Evolutionary conservation across 495 filamentous ascomycete species (phyloP), one percentile per base, ranked within the genome.

Genomic region (Thermothielavioides terrestris): DNA sequence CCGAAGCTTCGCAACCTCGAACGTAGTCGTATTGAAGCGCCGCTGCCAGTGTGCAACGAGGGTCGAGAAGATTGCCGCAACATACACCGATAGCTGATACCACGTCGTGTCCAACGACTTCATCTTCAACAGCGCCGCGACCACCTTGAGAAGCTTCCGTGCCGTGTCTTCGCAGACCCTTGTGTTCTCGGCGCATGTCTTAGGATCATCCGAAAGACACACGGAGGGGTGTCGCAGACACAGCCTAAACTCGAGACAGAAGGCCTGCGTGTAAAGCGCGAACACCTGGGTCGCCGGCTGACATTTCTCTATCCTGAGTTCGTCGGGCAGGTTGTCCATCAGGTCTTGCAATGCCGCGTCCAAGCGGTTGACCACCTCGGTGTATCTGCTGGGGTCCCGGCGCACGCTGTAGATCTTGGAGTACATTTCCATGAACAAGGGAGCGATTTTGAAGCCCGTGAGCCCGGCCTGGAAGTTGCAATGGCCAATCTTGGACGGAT

Each of bases 71-170:
- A 88, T 81, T 6, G 84, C 84, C 26, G 84, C 77, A 7, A 89
- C 71, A 59, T 86, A 88, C 18, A 85, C 74, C 0, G 84, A 79
- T 41, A 74, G 65, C 49, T 80, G 81, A 51, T 86, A 83, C 85
- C 85, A 89, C n/a, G 85, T 87, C 11, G 82, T 86, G 55, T 91
- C 86, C n/a, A 89, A 65, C 51, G 81, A 81, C 59, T 81, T 81
- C 38, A 74, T 63, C 58, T 77, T 76, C 40, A 77, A 74, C 22
- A 89, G 60, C 37, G 76, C 68, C 23, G 71, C 67, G 11, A 85
- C 74, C 34, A 77, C 74, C 40, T 71, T 67, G 15, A 91, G 70
- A 57, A 89, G 78, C 44, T 77, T 72, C 53, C 72, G 73, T 30
- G 83, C 76, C 21, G 79, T 73, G 15, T 83, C 79, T 20, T 88